A percentile compares a stretch with the other conserved stretches of the same genome.
Conservation (phyloP, 768 basidiomycete species). For the Boletus sensibilis region DNA sequence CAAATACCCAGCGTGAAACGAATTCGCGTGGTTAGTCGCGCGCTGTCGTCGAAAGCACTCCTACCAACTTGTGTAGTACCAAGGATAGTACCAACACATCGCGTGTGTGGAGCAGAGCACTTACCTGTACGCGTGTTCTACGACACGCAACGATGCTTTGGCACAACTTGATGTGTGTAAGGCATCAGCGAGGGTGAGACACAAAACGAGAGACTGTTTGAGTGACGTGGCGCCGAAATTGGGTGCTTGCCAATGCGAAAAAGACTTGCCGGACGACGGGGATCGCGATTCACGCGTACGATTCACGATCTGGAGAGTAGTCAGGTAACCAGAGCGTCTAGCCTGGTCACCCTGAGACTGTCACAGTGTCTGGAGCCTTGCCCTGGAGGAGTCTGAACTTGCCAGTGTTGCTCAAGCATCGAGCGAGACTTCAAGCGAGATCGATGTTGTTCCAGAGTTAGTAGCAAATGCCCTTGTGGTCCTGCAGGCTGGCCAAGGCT, state of each 20-base stretch:
- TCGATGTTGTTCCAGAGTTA: not conserved
- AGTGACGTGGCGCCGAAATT: not conserved
- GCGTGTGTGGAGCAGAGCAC: too few relatives aligned
- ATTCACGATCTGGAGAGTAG: not conserved
- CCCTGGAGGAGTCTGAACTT: too few relatives aligned
- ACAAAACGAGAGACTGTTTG: not conserved
- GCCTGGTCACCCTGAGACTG: too few relatives aligned
- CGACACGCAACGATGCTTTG: too few relatives aligned
- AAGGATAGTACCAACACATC: too few relatives aligned
- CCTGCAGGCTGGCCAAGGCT: not conserved
- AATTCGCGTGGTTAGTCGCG: not conserved
- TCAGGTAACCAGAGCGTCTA: not conserved
- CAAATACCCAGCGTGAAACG: not conserved
- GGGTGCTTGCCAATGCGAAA: not conserved
- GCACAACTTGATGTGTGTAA: not conserved
- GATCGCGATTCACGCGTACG: too few relatives aligned
- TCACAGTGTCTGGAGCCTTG: too few relatives aligned
- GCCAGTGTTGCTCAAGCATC: too few relatives aligned
- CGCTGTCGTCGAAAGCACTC: not conserved
- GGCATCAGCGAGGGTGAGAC: too few relatives aligned
- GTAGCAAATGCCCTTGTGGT: too few relatives aligned
- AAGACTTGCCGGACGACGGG: not conserved
- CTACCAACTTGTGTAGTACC: not conserved
- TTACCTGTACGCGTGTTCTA: too few relatives aligned
- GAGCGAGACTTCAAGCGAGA: not conserved